A percentile compares a stretch with the other conserved stretches of the same genome.
These are phyloP conservation scores for Ramalina intermedia DNA, from an alignment of 495 filamentous ascomycete genomes.

Conservation along the genomic window DNA sequence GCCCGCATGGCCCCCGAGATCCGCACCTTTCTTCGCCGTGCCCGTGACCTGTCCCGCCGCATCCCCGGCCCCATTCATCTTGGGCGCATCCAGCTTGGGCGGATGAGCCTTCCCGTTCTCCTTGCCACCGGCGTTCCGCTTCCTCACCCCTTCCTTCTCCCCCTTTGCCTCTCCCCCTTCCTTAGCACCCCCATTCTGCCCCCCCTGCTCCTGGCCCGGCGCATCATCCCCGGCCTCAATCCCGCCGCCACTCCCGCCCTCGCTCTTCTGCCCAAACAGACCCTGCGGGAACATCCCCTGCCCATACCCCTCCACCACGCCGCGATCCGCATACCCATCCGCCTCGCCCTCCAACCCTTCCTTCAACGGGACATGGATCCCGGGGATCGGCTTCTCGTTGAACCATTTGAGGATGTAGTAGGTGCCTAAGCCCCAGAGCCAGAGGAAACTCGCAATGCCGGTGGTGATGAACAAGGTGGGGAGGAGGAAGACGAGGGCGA, in stretches of 20 bases:
- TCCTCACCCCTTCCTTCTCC: neutral
- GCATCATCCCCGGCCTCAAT: slow-evolving; percentile 1
- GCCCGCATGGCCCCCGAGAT: slow-evolving; percentile 17
- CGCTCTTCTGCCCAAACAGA: neutral
- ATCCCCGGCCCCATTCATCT: slow-evolving; percentile 10
- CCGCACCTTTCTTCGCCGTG: slow-evolving; percentile 41
- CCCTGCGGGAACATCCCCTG: neutral
- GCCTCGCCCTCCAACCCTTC: slow-evolving; percentile 4
- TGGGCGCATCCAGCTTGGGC: neutral
- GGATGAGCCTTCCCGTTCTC: neutral
- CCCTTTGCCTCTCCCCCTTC: neutral
- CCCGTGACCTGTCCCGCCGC: slow-evolving; percentile 53
- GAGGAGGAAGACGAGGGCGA: slow-evolving; percentile 48
- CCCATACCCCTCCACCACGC: slow-evolving; percentile 1
- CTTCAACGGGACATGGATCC: slow-evolving; percentile 12
- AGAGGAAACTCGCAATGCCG: slow-evolving; percentile 39
- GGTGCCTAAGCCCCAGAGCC: slow-evolving; percentile 45
- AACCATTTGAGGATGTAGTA: slow-evolving; percentile 41
- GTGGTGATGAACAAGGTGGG: slow-evolving; percentile 48
- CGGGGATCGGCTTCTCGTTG: slow-evolving; percentile 18
- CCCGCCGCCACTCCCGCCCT: neutral
- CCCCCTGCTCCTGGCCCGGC: neutral
- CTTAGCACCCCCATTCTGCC: slow-evolving; percentile 1
- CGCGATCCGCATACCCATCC: neutral
- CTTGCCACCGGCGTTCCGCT: neutral